Evolutionary conservation across 352 stramenopile genomes (phyloP), one percentile per base, ranked within the genome.

Genomic region (Phytophthora quininea): DNA sequence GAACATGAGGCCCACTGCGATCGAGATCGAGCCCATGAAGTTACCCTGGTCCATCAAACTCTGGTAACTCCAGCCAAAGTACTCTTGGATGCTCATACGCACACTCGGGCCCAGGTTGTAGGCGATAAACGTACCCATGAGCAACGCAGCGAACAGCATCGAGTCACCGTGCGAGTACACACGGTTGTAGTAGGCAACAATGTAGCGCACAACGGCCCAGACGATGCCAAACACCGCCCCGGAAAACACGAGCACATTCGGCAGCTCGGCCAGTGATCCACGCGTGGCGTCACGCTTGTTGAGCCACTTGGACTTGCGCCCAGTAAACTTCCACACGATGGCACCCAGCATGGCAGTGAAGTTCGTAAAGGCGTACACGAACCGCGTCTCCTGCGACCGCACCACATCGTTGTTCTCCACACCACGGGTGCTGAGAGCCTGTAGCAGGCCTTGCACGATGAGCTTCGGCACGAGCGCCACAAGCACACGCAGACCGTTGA

Each of bases 61-160:
- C 67, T 90, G 79, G 82, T 95, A 92, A 65, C 85, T 93, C 87
- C 87, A 95, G 58, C 87, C 87, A 66, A 95, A 95, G 72, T 95
- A 95, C 58, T 92, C 84, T 66, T 95, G 87, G 62, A 91, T 89
- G 61, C 76, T 93, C 87, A 95, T 95, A 31, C 85, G 87, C 54
- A 95, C 87, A 55, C 73, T 92, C 8, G 87, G 85, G 19, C 78
- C 86, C 32, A 95, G 69, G 63, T 93, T 92, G 69, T 84, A 86
- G 10, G 80, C 75, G 49, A 93, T 89, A 71, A 87, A 93, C 24
- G 92, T 63, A 10, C 85, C 87, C 79, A 95, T 88, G 29, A 93
- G 69, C 27, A 96, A 48, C 54, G 65, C 76, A 31, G 88, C 85
- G 40, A 67, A 88, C 10, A 95, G 66, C 65, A 93, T 80, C 38